Conservation (phyloP, 177 flowering plant species). For the Vitis hybrid region DNA sequence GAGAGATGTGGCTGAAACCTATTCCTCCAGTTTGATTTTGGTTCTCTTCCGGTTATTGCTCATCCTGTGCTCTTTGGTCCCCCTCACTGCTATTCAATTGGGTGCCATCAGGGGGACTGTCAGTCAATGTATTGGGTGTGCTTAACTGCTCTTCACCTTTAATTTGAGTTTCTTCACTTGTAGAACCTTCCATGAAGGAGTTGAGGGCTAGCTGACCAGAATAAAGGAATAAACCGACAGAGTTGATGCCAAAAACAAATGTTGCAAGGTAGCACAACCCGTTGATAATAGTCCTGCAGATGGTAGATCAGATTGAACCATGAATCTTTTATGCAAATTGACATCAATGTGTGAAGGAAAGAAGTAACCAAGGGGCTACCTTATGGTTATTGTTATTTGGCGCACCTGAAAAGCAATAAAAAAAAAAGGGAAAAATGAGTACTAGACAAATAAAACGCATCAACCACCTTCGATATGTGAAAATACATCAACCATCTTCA, state of each 20-base stretch:
- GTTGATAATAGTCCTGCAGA: constrained; percentile 81
- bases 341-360: neutral
- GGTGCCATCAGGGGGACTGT: constrained; percentile 18
- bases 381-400: constrained; percentile 87
- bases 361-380: constrained; percentile 34
- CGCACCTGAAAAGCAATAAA: constrained; percentile 64
- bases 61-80: constrained; percentile 31
- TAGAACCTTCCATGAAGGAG: constrained; percentile 50
- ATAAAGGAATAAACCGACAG: constrained; percentile 71
- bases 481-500: neutral
- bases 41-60: constrained; percentile 16
- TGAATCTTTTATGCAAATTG: neutral
- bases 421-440: neutral
- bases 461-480: neutral
- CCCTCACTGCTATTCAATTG: constrained; percentile 22
- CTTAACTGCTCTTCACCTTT: constrained; percentile 23
- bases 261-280: constrained; percentile 97
- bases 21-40: neutral
- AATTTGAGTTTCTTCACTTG: constrained; percentile 20
- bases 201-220: constrained; percentile 83
- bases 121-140: constrained; percentile 16
- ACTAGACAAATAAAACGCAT: neutral
- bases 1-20: neutral
- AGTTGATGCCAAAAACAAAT: constrained; percentile 77
- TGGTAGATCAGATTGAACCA: constrained; percentile 7